A percentile compares a stretch with the other conserved stretches of the same genome.
Evolutionary conservation across 148 eudicot species (phyloP).

Genomic region (Euryodendron excelsum): DNA sequence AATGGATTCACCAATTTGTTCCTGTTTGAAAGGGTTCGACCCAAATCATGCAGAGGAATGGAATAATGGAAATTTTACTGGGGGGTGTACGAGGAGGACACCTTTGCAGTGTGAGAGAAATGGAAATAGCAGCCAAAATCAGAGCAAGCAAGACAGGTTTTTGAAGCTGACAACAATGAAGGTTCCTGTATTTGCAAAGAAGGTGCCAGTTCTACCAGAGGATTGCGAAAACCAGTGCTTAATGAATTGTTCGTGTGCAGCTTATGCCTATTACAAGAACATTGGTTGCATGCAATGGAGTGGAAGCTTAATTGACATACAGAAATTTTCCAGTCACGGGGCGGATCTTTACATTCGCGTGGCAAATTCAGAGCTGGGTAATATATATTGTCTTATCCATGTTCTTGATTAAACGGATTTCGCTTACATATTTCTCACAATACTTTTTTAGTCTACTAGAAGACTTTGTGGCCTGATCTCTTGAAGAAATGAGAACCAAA

Average conservation of each 20-base stretch:
- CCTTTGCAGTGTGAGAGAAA: slow-evolving; percentile 33
- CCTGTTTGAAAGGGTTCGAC: slow-evolving; percentile 49
- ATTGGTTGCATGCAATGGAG: slow-evolving; percentile 52
- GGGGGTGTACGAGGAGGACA: slow-evolving; percentile 47
- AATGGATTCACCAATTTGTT: slow-evolving; percentile 36
- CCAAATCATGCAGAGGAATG: slow-evolving; percentile 43
- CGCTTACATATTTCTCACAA: too few relatives aligned
- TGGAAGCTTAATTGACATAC: slow-evolving; percentile 34
- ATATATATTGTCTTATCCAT: neutral
- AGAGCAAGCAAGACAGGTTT: slow-evolving; percentile 39
- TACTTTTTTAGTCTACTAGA: too few relatives aligned
- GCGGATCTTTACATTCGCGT: slow-evolving; percentile 38
- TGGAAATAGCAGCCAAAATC: neutral
- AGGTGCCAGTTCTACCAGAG: neutral
- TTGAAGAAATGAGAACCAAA: neutral
- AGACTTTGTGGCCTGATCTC: neutral
- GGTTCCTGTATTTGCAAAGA: slow-evolving; percentile 34
- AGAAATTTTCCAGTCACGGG: slow-evolving; percentile 26
- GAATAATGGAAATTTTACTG: slow-evolving; percentile 42
- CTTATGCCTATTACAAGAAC: slow-evolving; percentile 32
- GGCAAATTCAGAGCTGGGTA: slow-evolving; percentile 36
- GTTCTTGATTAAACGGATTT: neutral
- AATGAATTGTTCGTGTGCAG: slow-evolving; percentile 38
- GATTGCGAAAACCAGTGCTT: slow-evolving; percentile 34
- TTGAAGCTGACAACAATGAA: slow-evolving; percentile 31